Conservation (phyloP, 352 stramenopile genomes). For the Blastocystis sp. region DNA sequence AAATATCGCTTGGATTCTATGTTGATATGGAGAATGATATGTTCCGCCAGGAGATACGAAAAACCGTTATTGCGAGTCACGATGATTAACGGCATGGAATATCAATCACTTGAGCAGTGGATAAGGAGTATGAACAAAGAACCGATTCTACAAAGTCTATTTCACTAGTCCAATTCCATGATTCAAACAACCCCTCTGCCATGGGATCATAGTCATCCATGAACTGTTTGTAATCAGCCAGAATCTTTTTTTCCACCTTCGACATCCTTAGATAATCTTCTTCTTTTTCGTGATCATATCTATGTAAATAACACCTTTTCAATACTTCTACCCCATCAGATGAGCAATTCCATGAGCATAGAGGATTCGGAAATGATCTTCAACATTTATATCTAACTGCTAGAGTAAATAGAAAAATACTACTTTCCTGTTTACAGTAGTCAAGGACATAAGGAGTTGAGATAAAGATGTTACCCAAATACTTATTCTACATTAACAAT, state of each 20-base stretch:
- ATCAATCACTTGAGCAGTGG: background rate
- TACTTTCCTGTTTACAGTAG: constrained; percentile 51
- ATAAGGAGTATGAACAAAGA: too few relatives aligned
- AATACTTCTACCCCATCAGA: background rate
- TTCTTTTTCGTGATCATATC: constrained; percentile 51
- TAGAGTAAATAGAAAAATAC: background rate
- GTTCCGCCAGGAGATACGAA: background rate
- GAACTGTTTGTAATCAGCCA: constrained; percentile 16
- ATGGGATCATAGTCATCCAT: constrained; percentile 48
- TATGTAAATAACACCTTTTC: background rate
- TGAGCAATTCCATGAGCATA: constrained; percentile 63
- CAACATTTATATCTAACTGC: background rate
- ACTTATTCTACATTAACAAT: background rate
- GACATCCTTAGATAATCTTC: constrained; percentile 32
- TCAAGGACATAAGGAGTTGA: constrained; percentile 1
- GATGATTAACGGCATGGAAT: background rate
- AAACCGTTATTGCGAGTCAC: background rate
- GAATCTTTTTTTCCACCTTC: constrained; percentile 13
- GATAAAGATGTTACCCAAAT: constrained; percentile 49
- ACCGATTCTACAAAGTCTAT: background rate
- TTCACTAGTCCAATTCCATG: constrained; percentile 48
- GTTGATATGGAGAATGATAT: background rate
- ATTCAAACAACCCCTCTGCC: constrained; percentile 41
- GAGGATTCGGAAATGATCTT: constrained; percentile 32
- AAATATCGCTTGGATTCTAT: background rate